These are phyloP conservation scores for Dothideomycetes sp. DNA, from an alignment of 2,329 filamentous ascomycete species.

Conservation along the genomic window DNA sequence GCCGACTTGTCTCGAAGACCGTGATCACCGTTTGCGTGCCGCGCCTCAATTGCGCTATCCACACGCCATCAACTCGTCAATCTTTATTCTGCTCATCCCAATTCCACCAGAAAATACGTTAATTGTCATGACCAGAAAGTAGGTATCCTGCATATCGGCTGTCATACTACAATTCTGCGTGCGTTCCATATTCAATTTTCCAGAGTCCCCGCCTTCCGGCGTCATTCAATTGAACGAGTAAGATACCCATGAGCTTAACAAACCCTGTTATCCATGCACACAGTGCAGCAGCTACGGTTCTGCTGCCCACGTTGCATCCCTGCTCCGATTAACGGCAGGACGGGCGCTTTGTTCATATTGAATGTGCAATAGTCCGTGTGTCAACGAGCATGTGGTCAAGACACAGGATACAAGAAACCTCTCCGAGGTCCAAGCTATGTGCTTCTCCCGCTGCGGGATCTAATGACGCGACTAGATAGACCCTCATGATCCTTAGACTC, in stretches of 20 bases:
- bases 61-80: constrained; percentile 5
- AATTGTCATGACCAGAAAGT: not conserved
- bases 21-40: not conserved
- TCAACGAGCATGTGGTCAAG: constrained; percentile 5
- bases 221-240: too few relatives aligned
- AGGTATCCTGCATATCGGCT: not conserved
- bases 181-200: too few relatives aligned
- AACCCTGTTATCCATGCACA: too few relatives aligned
- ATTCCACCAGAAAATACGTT: too few relatives aligned
- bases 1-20: not conserved
- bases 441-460: not conserved
- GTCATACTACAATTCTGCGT: constrained; percentile 5
- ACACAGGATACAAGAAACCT: too few relatives aligned
- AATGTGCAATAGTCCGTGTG: too few relatives aligned
- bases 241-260: too few relatives aligned
- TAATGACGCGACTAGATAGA: constrained; percentile 2
- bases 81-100: not conserved
- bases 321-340: not conserved
- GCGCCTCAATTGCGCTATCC: constrained; percentile 1
- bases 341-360: constrained; percentile 2
- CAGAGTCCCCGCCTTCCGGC: too few relatives aligned
- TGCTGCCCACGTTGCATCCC: constrained; percentile 6
- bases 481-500: constrained; percentile 3
- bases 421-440: not conserved
- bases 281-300: too few relatives aligned